Percentiles rank a stretch among this genome's conserved stretches.
Evolutionary conservation across 2,329 filamentous ascomycete species (phyloP).

Genomic region (Diaporthe sp.): DNA sequence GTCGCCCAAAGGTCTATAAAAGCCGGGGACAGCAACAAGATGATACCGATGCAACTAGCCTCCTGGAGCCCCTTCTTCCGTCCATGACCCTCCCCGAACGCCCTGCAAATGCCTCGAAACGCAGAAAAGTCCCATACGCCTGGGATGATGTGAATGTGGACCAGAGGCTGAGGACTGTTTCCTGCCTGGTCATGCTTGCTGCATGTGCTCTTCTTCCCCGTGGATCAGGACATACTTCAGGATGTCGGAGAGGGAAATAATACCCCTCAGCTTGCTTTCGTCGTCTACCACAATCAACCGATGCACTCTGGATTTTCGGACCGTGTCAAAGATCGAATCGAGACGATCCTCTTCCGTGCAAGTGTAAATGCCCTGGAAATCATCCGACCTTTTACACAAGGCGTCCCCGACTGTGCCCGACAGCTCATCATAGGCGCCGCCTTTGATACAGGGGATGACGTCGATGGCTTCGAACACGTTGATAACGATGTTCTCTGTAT

Average conservation of each 20-base stretch:
- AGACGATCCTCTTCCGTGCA: conserved; percentile 92
- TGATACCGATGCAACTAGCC: conserved; percentile 38
- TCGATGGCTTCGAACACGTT: conserved; percentile 99
- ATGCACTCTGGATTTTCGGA: conserved; percentile 94
- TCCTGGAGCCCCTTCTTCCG: conserved; percentile 33
- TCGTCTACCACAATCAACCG: conserved; percentile 94
- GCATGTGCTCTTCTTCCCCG: conserved; percentile 72
- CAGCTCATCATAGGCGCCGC: conserved; percentile 91
- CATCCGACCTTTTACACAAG: conserved; percentile 85
- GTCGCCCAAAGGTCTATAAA: conserved; percentile 31
- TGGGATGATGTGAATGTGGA: conserved; percentile 15
- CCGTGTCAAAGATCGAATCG: conserved; percentile 96
- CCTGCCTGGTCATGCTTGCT: conserved; percentile 35
- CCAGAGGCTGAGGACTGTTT: conserved; percentile 25
- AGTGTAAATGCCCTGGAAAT: conserved; percentile 97
- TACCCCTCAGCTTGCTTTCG: conserved; percentile 84
- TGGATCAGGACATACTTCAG: conserved; percentile 92
- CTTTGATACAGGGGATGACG: conserved; percentile 95
- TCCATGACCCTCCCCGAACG: conserved; percentile 35
- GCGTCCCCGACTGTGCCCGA: conserved; percentile 89
- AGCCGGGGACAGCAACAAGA: conserved; percentile 22
- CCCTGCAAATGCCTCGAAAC: conserved; percentile 41
- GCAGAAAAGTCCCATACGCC: conserved; percentile 30
- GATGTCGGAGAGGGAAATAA: conserved; percentile 96
- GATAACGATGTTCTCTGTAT: conserved; percentile 80